Evolutionary conservation across 441 rosid species (phyloP).

Genomic region (Pelargonium australe): DNA sequence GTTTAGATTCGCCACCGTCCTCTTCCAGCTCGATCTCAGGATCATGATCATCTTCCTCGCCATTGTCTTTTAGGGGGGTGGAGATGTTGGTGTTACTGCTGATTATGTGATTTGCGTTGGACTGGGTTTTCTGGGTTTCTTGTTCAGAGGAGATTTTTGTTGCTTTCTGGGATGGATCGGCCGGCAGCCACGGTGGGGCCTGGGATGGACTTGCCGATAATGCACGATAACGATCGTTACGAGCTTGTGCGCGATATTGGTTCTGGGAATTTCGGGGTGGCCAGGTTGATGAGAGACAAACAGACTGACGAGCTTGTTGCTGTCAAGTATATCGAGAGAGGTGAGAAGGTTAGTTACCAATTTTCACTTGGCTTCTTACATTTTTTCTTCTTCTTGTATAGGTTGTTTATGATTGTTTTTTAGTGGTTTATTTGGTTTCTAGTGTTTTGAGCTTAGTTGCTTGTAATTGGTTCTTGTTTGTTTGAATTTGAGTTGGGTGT

Average conservation of each 20-base stretch:
- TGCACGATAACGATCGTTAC: constrained; percentile 92
- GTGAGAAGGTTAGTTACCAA: constrained; percentile 77
- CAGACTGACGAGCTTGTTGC: constrained; percentile 89
- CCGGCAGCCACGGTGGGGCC: constrained; percentile 63
- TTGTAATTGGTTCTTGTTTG: neutral
- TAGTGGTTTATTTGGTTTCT: neutral
- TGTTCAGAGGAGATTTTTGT: neutral
- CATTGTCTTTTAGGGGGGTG: constrained; percentile 6
- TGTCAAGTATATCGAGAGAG: constrained; percentile 97
- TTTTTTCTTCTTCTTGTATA: neutral
- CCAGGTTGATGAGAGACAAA: constrained; percentile 87
- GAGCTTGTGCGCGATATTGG: constrained; percentile 91
- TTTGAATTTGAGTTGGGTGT: neutral
- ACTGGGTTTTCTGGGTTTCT: neutral
- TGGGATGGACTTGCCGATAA: constrained; percentile 89
- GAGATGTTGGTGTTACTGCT: neutral
- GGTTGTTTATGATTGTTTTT: neutral
- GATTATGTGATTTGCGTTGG: neutral
- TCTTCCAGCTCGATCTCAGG: neutral
- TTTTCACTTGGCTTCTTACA: neutral
- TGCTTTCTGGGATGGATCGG: constrained; percentile 51
- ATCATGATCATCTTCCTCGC: constrained; percentile 8
- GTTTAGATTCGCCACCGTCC: neutral
- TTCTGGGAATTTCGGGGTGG: constrained; percentile 91
- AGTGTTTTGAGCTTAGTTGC: neutral